These are phyloP conservation scores for Pugionium cornutum DNA, from an alignment of 345 rosid genomes.

Conservation along the genomic window DNA sequence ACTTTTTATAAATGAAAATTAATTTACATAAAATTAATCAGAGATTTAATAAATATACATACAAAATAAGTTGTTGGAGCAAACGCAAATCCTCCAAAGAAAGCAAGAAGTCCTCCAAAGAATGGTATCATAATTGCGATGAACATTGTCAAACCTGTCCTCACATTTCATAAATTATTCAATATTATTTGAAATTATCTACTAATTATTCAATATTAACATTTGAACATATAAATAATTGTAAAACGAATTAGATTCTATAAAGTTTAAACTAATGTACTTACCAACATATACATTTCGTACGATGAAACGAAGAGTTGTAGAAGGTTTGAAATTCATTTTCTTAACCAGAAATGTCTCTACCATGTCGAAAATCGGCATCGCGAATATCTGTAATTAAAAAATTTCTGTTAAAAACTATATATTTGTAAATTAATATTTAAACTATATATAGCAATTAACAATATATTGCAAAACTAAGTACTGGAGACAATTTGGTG, in stretches of 20 bases:
- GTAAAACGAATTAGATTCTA: not conserved
- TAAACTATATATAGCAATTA: no score
- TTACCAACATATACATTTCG: constrained; percentile 61
- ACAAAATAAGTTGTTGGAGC: constrained; percentile 81
- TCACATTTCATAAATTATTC: not conserved
- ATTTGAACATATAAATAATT: no score
- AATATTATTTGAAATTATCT: no score
- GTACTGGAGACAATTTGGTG: no score
- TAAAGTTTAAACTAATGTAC: constrained; percentile 8
- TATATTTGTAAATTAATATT: no score
- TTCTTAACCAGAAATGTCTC: constrained; percentile 54
- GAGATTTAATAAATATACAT: not conserved
- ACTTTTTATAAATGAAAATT: not conserved
- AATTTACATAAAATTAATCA: not conserved
- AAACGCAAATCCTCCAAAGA: constrained; percentile 83
- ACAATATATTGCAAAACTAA: no score
- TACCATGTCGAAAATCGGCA: constrained; percentile 68
- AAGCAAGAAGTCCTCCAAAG: constrained; percentile 74
- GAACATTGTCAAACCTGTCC: constrained; percentile 64
- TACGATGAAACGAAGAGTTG: constrained; percentile 51
- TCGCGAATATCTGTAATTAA: constrained; percentile 50
- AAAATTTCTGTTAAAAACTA: no score
- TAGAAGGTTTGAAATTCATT: constrained; percentile 52
- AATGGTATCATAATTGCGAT: constrained; percentile 67
- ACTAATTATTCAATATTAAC: no score